These are phyloP conservation scores for Trametes meyenii DNA, from an alignment of 768 basidiomycete species.

Conservation along the genomic window DNA sequence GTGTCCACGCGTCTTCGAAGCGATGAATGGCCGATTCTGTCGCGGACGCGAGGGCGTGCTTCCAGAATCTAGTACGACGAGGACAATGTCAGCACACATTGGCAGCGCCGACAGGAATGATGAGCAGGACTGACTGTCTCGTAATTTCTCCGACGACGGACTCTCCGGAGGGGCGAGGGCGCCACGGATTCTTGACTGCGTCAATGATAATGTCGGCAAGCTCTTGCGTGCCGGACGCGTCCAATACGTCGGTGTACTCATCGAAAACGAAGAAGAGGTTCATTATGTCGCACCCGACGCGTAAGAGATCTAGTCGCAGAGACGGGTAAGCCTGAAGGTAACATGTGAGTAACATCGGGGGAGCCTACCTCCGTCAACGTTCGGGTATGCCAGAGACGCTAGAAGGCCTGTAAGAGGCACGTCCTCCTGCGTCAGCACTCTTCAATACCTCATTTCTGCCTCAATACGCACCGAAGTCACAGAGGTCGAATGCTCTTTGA, in stretches of 20 bases:
- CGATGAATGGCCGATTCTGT: slow-evolving; percentile 12
- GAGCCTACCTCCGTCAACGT: slow-evolving; percentile 1
- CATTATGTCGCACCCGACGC: slow-evolving; percentile 30
- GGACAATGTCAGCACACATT: neutral
- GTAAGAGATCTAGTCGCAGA: slow-evolving; percentile 6
- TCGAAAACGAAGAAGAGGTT: slow-evolving; percentile 35
- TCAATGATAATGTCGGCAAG: slow-evolving; percentile 30
- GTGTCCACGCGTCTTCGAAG: slow-evolving; percentile 29
- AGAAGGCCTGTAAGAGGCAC: slow-evolving; percentile 9
- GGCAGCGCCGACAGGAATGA: neutral
- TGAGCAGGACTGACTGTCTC: slow-evolving; percentile 24
- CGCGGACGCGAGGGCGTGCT: slow-evolving; percentile 11
- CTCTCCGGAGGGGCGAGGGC: slow-evolving; percentile 26
- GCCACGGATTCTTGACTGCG: slow-evolving; percentile 28
- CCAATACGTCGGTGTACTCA: slow-evolving; percentile 29
- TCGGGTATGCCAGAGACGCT: slow-evolving; percentile 16
- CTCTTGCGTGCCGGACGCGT: slow-evolving; percentile 12
- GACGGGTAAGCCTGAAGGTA: neutral
- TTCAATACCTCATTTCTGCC: too few species aligned
- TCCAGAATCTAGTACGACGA: slow-evolving; percentile 24
- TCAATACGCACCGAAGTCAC: slow-evolving; percentile 29
- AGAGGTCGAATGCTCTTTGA: slow-evolving; percentile 32
- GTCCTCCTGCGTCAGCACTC: neutral
- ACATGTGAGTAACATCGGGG: neutral
- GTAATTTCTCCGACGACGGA: slow-evolving; percentile 28